Percentiles rank a stretch among this genome's conserved stretches.
These are phyloP conservation scores for Corinectria fuckeliana DNA, from an alignment of 2,329 filamentous ascomycete species.

Conservation along the genomic window DNA sequence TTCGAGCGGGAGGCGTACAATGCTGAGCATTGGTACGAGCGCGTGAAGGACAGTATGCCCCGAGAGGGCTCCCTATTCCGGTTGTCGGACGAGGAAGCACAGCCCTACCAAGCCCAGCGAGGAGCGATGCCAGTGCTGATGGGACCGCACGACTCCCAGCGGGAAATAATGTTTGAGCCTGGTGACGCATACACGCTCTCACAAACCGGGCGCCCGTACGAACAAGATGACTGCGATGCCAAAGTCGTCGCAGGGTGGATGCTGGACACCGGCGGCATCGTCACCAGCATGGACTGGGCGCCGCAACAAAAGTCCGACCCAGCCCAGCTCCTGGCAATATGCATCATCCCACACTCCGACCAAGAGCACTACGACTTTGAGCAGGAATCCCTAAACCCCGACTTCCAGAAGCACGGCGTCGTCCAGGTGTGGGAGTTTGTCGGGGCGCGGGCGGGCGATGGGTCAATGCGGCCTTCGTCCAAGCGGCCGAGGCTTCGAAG, in stretches of 20 bases:
- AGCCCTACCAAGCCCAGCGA: slow-evolving; percentile 37
- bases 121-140: slow-evolving; percentile 43
- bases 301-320: slow-evolving; percentile 43
- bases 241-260: slow-evolving; percentile 55
- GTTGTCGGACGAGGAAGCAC: slow-evolving; percentile 38
- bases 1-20: slow-evolving; percentile 43
- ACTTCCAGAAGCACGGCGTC: slow-evolving; percentile 51
- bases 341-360: slow-evolving; percentile 57
- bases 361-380: slow-evolving; percentile 52
- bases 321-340: slow-evolving; percentile 58
- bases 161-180: slow-evolving; percentile 39
- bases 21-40: slow-evolving; percentile 39
- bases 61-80: slow-evolving; percentile 15
- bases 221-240: slow-evolving; percentile 30
- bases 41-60: slow-evolving; percentile 28
- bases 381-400: slow-evolving; percentile 45
- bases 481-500: slow-evolving; percentile 48
- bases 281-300: slow-evolving; percentile 61
- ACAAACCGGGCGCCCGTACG: slow-evolving; percentile 40
- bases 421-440: slow-evolving; percentile 61
- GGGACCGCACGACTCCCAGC: slow-evolving; percentile 41
- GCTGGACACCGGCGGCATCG: slow-evolving; percentile 60
- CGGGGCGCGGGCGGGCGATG: slow-evolving; percentile 39
- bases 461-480: slow-evolving; percentile 44
- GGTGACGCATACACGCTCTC: slow-evolving; percentile 37